Base-by-base conservation (phyloP, 148 eudicot species). In the Rhododendron kiyosumense region DNA sequence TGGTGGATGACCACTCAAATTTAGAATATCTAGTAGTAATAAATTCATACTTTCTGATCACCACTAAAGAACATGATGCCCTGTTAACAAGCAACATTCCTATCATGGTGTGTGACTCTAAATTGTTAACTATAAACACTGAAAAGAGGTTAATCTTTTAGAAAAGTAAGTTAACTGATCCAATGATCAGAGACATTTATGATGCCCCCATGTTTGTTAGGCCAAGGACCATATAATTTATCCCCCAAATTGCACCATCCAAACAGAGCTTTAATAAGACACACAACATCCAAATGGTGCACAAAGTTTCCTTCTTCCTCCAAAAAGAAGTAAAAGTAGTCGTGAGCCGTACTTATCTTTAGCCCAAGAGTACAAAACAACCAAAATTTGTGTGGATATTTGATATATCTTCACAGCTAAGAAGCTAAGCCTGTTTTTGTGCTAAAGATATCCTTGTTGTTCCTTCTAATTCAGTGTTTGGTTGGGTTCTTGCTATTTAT, bases 331-430 rank as follows among this genome's bases (percentile, higher is more conserved):
- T 9, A 14, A 24, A 46, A 61, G n/a, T 38, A 32, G 76, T 18
- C 79, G 57, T 83, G 49, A n/a, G 65, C 76, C 79, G 81, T 82
- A 28, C 78, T 61, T 48, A 3, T 52, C 30, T 1, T 67, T 32
- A 26, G 63, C 28, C 82, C 22, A 76, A 59, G 85, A 75, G 88
- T 86, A 61, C n/a, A 82, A 82, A 76, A 86, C 4, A 82, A 46
- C 82, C 88, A 76, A 82, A 74, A 71, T 63, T 81, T 78, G 20
- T 71, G 76, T 82, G 41, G 76, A 14, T 71, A 30, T 30, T 28
- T 13, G 76, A 81, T 48, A 86, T 87, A 83, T 81, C 91, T 90
- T 90, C 85, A 48, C 65, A 88, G 82, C 88, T 83, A 82, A 63
- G 57, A 85, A 88, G 69, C 83, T 74, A 86, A 87, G 88, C 83